Percentiles rank a stretch among this genome's conserved stretches.
These are phyloP conservation scores for Moesziomyces aphidis DNA, from an alignment of 1,284 basidiomycete species.

Conservation along the genomic window DNA sequence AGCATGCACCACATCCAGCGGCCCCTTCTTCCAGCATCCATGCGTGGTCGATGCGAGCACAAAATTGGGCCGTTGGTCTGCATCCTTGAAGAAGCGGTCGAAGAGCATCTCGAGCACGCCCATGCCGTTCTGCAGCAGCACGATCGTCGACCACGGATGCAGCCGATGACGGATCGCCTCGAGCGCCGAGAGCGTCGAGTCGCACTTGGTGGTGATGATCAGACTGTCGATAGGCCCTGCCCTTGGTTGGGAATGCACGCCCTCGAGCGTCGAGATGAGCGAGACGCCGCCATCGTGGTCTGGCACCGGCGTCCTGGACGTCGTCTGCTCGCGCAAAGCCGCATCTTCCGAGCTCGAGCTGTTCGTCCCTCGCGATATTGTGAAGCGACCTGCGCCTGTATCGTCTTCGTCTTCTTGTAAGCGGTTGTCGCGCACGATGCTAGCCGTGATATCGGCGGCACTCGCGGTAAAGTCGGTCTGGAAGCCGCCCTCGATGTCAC, in stretches of 20 bases:
- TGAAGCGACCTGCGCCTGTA: constrained; percentile 10
- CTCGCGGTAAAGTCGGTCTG: constrained; percentile 47
- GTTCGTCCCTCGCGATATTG: constrained; percentile 28
- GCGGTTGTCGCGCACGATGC: constrained; percentile 19
- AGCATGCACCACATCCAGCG: constrained; percentile 78
- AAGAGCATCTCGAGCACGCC: constrained; percentile 86
- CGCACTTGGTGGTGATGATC: constrained; percentile 84
- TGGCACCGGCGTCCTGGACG: constrained; percentile 22
- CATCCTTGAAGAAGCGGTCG: constrained; percentile 78
- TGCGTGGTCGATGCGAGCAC: constrained; percentile 86
- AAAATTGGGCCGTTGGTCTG: constrained; percentile 81
- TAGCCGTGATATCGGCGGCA: constrained; percentile 33
- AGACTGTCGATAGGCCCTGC: constrained; percentile 70
- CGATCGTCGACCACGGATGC: constrained; percentile 79
- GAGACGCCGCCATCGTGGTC: constrained; percentile 48
- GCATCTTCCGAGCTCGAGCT: constrained; percentile 8
- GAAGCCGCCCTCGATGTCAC: constrained; percentile 47
- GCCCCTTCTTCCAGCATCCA: constrained; percentile 73
- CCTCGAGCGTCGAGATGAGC: constrained; percentile 34
- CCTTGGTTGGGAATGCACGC: constrained; percentile 22
- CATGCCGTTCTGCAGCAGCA: constrained; percentile 90
- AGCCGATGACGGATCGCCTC: constrained; percentile 76
- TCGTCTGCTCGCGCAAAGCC: constrained; percentile 22
- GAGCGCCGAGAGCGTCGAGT: constrained; percentile 76
- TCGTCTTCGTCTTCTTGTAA: constrained; percentile 13